Base-by-base conservation (phyloP, 345 rosid genomes). In the Streptanthus diversifolius region DNA sequence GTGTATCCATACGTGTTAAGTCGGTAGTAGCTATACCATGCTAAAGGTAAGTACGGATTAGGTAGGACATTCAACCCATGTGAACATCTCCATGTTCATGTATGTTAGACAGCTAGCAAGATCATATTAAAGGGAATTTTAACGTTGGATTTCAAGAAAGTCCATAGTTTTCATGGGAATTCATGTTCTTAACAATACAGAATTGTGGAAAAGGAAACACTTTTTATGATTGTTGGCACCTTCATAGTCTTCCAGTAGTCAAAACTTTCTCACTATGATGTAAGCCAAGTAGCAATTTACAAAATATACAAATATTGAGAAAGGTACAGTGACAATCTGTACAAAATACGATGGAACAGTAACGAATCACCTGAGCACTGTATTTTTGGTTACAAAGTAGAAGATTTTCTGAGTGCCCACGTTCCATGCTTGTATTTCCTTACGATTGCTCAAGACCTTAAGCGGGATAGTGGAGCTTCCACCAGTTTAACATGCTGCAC, bases 31-130 rank as follows among this genome's bases (percentile, higher is more conserved):
- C 56, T 22, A 37, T 10, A 48, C 30, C 53, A 47, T 57, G 56
- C 21, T 35, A n/a, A 21, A 41, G 74, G 71, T 77, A 68, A 70
- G 82, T 55, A 49, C 17, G 44, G 67, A 64, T 64, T 77, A 71
- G 85, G 81, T 80, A 71, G 41, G 71, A 40, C 85, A 82, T 75
- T 27, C 68, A 49, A 56, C 27, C 53, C 73, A 56, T 63, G 83
- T 74, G 80, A 49, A 49, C 55, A 21, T 49, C 19, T 22, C 35
- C 30, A 8, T 14, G 59, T 53, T 53, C 35, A 48, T 10, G 53
- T 1, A 1, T 7, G 11, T 43, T 30, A 30, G 33, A 30, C 32
- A 1, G 33, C 7, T 30, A 30, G 33, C 7, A 7, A 30, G 33
- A 30, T 1, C 33, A 30, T 30, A 5, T 30, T 30, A 30, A 22